A percentile compares a stretch with the other conserved stretches of the same genome.
Conservation (phyloP, 495 filamentous ascomycete species). For the Thermothielavioides terrestris region DNA sequence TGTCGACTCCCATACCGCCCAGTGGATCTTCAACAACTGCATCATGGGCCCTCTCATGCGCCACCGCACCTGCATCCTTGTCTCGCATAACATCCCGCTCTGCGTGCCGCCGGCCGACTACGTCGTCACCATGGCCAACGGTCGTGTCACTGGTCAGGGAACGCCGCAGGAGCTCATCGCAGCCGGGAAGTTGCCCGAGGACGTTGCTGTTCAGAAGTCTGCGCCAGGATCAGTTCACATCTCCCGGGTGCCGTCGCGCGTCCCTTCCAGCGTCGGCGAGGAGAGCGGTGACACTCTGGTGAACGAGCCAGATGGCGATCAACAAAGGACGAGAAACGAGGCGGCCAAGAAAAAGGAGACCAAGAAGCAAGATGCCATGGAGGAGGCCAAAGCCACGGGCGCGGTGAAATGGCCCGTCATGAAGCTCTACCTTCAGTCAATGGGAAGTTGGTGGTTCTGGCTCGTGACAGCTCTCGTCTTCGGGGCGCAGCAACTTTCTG, state of each 20-base stretch:
- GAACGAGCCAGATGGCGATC: slow-evolving; percentile 32
- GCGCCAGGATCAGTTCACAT: slow-evolving; percentile 53
- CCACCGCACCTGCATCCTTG: slow-evolving; percentile 82
- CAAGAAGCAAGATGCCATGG: slow-evolving; percentile 45
- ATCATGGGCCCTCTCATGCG: slow-evolving; percentile 86
- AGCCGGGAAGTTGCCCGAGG: slow-evolving; percentile 79
- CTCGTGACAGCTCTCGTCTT: slow-evolving; percentile 63
- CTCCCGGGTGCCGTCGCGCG: slow-evolving; percentile 64
- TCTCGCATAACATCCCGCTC: slow-evolving; percentile 90
- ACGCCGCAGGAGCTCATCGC: slow-evolving; percentile 65
- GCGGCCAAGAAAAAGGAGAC: slow-evolving; percentile 38
- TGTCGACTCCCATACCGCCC: slow-evolving; percentile 97
- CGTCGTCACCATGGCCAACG: slow-evolving; percentile 82
- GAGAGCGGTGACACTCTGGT: slow-evolving; percentile 41
- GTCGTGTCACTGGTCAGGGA: slow-evolving; percentile 69
- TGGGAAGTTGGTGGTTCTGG: slow-evolving; percentile 98
- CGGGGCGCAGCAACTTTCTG: slow-evolving; percentile 67
- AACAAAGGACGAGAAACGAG: slow-evolving; percentile 25
- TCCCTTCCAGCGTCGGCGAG: slow-evolving; percentile 58
- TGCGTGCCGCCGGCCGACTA: slow-evolving; percentile 70
- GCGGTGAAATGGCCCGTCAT: slow-evolving; percentile 82
- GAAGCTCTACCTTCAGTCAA: slow-evolving; percentile 70
- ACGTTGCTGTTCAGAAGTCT: slow-evolving; percentile 55
- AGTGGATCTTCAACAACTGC: slow-evolving; percentile 94
- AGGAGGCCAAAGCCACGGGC: slow-evolving; percentile 71